phyloP scores from a whole-genome alignment of 2,329 filamentous ascomycete genomes.

The Thermomyces lanuginosus region DNA sequence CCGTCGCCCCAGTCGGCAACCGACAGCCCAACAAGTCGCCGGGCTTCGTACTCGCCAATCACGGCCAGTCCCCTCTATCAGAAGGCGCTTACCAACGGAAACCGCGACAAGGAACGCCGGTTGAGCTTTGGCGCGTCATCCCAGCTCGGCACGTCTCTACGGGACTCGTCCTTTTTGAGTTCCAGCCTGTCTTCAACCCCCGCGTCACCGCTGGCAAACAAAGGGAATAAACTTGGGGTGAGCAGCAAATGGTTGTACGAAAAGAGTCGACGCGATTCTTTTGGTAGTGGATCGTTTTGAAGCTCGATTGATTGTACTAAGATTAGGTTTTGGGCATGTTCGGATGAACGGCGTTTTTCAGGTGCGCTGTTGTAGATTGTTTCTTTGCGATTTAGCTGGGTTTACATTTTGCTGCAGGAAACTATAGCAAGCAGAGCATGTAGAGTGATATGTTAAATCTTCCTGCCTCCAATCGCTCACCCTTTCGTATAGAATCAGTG shows the following conservation, averaged over 20 bases:
- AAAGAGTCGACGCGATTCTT: constrained; percentile 38
- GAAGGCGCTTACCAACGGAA: constrained; percentile 41
- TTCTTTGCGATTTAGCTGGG: too few relatives aligned
- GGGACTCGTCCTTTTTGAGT: constrained; percentile 21
- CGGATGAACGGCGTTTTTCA: too few relatives aligned
- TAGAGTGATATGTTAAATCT: too few relatives aligned
- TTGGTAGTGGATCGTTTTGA: constrained; percentile 22
- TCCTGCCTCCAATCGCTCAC: too few relatives aligned
- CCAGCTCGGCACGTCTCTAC: constrained; percentile 20
- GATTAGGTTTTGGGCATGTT: too few relatives aligned
- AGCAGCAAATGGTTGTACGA: constrained; percentile 96
- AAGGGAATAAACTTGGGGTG: constrained; percentile 57
- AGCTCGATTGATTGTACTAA: too few relatives aligned
- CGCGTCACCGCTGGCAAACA: constrained; percentile 47
- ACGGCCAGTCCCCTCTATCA: constrained; percentile 46
- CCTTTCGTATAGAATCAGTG: too few relatives aligned
- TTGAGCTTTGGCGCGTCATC: constrained; percentile 47
- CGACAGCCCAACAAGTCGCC: constrained; percentile 19
- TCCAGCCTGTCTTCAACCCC: constrained; percentile 51
- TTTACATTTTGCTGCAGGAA: too few relatives aligned
- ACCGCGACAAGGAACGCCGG: constrained; percentile 31
- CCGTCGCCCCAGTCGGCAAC: constrained; percentile 24
- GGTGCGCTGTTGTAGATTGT: too few relatives aligned
- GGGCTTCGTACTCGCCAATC: constrained; percentile 35
- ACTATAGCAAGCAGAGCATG: too few relatives aligned